Evolutionary conservation across 2,329 filamentous ascomycete species (phyloP), one percentile per base, ranked within the genome.

Genomic region (Trichoderma sp.): DNA sequence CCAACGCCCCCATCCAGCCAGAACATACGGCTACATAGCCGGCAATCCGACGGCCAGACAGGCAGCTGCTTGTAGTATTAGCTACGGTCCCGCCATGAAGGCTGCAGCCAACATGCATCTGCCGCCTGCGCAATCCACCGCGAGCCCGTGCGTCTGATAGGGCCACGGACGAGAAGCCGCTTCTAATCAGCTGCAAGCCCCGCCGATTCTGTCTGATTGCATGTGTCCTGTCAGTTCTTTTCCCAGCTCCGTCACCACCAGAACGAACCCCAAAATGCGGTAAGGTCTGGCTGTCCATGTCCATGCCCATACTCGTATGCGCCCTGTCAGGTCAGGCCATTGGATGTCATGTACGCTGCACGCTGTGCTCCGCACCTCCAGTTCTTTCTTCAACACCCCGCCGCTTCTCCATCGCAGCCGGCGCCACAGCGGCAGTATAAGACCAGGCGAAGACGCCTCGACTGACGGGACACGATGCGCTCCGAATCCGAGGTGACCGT

Each of bases 51-150:
- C n/a, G 50, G 30, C 28, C 26, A 52, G 0, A 52, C 50, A 21
- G 43, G 43, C 43, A 19, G 43, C 15, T 45, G 17, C 43, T 45
- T 9, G 21, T 24, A 24, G 21, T 24, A 24, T 24, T 3, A 24
- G 21, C 34, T 39, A 7, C 34, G 12, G 28, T 34, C 28, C 50
- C 28, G 21, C 30, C 14, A 24, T n/a, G 17, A 19, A 3, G 4
- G 30, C 28, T 52, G 50, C 50, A 52, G 50, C 50, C 50, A 52
- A 52, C 50, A 52, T 52, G 50, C 50, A 52, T 52, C 12, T 19
- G 30, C 50, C 14, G 50, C 50, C 28, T 34, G 26, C 50, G 26
- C 50, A 30, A 30, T 10, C 28, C 30, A 28, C 48, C 17, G 50
- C 19, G 17, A 26, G 26, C 19, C 34, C 50, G 10, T 14, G 30